These are phyloP conservation scores for Chrysosporium queenslandicum DNA, from an alignment of 2,329 filamentous ascomycete genomes.

Conservation along the genomic window DNA sequence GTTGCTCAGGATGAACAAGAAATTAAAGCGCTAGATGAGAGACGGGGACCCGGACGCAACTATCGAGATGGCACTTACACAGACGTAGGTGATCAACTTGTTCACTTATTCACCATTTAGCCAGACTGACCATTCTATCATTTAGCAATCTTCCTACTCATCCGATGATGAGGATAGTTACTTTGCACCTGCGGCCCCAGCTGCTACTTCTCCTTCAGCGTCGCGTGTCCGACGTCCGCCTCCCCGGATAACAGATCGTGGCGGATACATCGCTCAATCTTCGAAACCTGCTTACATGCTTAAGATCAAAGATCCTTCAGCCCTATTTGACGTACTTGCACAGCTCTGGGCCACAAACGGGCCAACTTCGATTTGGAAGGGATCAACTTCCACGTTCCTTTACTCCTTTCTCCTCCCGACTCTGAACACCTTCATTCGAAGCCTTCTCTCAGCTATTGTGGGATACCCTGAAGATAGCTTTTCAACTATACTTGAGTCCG, in stretches of 20 bases:
- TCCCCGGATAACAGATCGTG: conserved; percentile 38
- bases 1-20: conserved; percentile 36
- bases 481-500: conserved; percentile 47
- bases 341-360: conserved; percentile 85
- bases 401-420: conserved; percentile 80
- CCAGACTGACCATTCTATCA: conserved; percentile 2
- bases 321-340: conserved; percentile 73
- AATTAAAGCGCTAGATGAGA: conserved; percentile 24
- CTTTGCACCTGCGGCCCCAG: conserved; percentile 57
- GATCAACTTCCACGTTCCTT: conserved; percentile 82
- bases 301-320: conserved; percentile 62
- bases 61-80: conserved; percentile 25
- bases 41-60: conserved; percentile 22
- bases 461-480: conserved; percentile 72
- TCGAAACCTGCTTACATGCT: conserved; percentile 50
- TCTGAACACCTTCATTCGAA: conserved; percentile 83
- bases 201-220: conserved; percentile 32
- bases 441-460: conserved; percentile 78
- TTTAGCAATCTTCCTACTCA: conserved; percentile 32
- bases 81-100: conserved; percentile 21
- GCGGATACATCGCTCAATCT: conserved; percentile 36
- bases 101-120: conserved; percentile 10
- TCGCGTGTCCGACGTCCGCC: conserved; percentile 32
- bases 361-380: conserved; percentile 87
- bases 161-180: conserved; percentile 72